Evolutionary conservation across 495 filamentous ascomycete species (phyloP).

Genomic region (Neurospora sp.): DNA sequence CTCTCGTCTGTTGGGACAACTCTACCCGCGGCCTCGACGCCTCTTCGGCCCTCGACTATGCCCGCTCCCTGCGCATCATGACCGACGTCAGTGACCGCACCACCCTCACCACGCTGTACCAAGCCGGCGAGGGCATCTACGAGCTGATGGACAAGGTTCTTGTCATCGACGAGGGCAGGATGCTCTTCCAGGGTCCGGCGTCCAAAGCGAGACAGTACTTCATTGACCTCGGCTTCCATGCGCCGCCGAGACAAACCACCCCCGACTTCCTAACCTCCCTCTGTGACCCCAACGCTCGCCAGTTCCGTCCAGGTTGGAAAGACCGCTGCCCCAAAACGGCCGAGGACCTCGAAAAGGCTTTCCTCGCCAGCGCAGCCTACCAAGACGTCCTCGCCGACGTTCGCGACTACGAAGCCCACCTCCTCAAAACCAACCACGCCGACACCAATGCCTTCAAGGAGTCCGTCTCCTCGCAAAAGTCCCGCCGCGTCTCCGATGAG

Average conservation of each 20-base stretch:
- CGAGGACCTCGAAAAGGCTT: constrained; percentile 57
- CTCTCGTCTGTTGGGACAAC: constrained; percentile 55
- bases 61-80: constrained; percentile 67
- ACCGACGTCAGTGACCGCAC: constrained; percentile 74
- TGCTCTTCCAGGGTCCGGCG: constrained; percentile 59
- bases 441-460: constrained; percentile 41
- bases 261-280: constrained; percentile 68
- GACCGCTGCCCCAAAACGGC: constrained; percentile 56
- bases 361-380: constrained; percentile 45
- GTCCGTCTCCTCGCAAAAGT: constrained; percentile 34
- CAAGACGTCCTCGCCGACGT: constrained; percentile 41
- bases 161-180: constrained; percentile 55
- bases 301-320: constrained; percentile 51
- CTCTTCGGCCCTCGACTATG: constrained; percentile 70
- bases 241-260: constrained; percentile 46
- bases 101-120: constrained; percentile 75
- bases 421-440: constrained; percentile 17
- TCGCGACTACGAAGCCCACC: constrained; percentile 32
- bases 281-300: constrained; percentile 55
- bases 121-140: constrained; percentile 76
- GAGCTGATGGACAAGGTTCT: constrained; percentile 65
- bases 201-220: constrained; percentile 53
- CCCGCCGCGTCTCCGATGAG: constrained; percentile 22
- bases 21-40: constrained; percentile 74
- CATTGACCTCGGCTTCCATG: constrained; percentile 46